Evolutionary conservation across 2,329 filamentous ascomycete species (phyloP), one percentile per base, ranked within the genome.

Genomic region (Hypomyces rosellus): DNA sequence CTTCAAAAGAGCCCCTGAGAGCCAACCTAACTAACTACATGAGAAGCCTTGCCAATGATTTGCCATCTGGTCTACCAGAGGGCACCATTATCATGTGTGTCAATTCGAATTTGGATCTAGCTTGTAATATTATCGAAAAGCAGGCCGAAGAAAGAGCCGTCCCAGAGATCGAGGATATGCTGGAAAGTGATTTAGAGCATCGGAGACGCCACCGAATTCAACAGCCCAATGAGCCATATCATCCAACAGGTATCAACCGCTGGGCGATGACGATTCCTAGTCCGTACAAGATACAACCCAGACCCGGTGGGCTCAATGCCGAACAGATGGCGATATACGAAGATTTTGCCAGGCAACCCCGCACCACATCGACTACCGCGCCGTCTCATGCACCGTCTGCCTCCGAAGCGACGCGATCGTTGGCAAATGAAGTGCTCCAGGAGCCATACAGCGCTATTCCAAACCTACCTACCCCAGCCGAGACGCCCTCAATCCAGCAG

Each of bases 11-110:
- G 67, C 93, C 93, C 14, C 76, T 99, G 14, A 84, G 93, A 54
- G 93, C 95, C 67, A 97, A 95, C 70, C 95, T 99, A 69, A 95
- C 88, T 48, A 99, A 97, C 69, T 95, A 97, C 64, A 90, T 99
- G 67, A 86, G 93, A 47, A 77, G 76, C 45, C 67, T 84, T n/a
- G 77, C 82, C 3, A 74, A 70, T 45, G 82, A 85, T 36, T 78
- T 95, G 36, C 84, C 89, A 48, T 86, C 89, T 48, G 88, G 88
- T 14, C 78, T 99, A 54, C 89, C 93, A 0, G 93, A 99, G 70
- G 93, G 93, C 6, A 88, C 93, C 33, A 93, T 99, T 54, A 81
- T 97, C 50, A 96, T 99, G 89, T 97, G 95, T 68, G 92, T 99
- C 54, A 99, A 97, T 66, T 92, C 95, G 57, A 99, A 99, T 65